Evolutionary conservation across 192 early-diverging fungal species (phyloP).

Genomic region (Cladochytrium replicatum): DNA sequence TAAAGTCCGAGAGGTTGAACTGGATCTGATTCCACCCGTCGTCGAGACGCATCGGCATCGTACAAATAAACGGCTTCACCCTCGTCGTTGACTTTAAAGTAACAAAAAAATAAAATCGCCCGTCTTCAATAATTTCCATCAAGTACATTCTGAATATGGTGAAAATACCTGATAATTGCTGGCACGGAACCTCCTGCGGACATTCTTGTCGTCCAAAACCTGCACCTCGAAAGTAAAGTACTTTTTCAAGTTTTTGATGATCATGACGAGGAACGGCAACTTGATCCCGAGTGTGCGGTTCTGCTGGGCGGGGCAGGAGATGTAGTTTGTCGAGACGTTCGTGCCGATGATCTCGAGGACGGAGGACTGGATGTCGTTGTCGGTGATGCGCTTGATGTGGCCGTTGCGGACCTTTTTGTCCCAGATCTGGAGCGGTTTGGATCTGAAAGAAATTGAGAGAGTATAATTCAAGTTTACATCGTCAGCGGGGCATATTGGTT

Average conservation of each 20-base stretch:
- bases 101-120: neutral
- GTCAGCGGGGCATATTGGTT: neutral
- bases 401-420: constrained; percentile 54
- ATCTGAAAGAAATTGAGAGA: constrained; percentile 15
- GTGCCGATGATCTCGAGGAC: constrained; percentile 73
- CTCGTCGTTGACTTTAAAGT: constrained; percentile 55
- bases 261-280: constrained; percentile 76
- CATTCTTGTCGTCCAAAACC: constrained; percentile 72
- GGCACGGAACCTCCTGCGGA: constrained; percentile 70
- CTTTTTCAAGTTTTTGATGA: constrained; percentile 80
- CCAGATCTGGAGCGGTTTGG: constrained; percentile 66
- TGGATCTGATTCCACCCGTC: constrained; percentile 94
- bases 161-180: constrained; percentile 80
- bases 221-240: constrained; percentile 92
- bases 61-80: constrained; percentile 78
- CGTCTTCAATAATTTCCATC: neutral
- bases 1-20: constrained; percentile 80
- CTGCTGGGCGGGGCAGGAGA: constrained; percentile 67
- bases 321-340: constrained; percentile 76
- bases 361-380: constrained; percentile 70
- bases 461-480: neutral
- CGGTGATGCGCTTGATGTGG: constrained; percentile 67
- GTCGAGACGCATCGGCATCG: constrained; percentile 88
- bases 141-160: neutral
- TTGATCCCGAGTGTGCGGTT: constrained; percentile 82